Conservation (phyloP, 768 basidiomycete species). For the Kwoniella dejecticola region DNA sequence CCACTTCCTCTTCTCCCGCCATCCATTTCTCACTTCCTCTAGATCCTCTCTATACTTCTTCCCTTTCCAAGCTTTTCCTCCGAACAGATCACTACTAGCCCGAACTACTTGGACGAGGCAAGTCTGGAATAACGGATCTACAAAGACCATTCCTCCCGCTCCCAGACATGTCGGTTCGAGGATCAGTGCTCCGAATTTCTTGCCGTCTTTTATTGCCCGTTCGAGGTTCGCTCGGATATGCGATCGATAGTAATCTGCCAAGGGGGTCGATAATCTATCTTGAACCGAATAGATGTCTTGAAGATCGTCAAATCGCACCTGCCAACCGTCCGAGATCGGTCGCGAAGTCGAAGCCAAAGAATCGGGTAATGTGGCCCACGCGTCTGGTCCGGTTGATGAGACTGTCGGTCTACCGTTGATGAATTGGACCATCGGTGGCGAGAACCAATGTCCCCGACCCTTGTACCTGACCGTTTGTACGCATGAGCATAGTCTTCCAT, state of each 20-base stretch:
- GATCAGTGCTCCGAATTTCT: conserved; percentile 66
- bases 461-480: conserved; percentile 60
- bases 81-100: conserved; percentile 54
- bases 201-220: conserved; percentile 58
- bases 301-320: conserved; percentile 59
- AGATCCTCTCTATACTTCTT: conserved; percentile 24
- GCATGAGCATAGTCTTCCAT: background rate
- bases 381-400: conserved; percentile 43
- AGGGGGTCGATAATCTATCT: conserved; percentile 62
- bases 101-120: conserved; percentile 81
- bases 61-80: conserved; percentile 29
- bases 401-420: conserved; percentile 61
- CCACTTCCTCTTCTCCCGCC: conserved; percentile 57
- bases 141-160: conserved; percentile 95
- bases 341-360: background rate
- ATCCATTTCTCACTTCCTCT: background rate
- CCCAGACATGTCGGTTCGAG: conserved; percentile 92
- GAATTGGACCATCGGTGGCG: conserved; percentile 76
- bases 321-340: conserved; percentile 33
- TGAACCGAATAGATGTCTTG: conserved; percentile 71
- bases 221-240: conserved; percentile 65
- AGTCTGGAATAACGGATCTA: conserved; percentile 94
- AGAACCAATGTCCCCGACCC: conserved; percentile 90
- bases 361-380: conserved; percentile 41
- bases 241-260: conserved; percentile 67